phyloP scores from a whole-genome alignment of 352 stramenopile species.

The Phytophthora palmivora region DNA sequence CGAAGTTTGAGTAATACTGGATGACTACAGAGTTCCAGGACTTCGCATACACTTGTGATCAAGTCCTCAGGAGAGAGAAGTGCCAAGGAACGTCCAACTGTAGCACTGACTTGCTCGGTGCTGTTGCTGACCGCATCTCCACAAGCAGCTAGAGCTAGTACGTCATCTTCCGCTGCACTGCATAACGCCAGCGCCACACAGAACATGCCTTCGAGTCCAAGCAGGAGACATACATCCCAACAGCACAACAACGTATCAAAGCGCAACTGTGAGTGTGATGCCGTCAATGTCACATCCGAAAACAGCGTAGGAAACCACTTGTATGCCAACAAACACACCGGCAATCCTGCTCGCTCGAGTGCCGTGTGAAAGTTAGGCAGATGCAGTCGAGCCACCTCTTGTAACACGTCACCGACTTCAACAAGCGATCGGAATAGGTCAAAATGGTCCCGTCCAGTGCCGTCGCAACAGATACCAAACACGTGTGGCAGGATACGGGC shows the following conservation, averaged over 20 bases:
- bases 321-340: slow-evolving; percentile 84
- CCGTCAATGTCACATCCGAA: slow-evolving; percentile 81
- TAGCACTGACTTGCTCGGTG: slow-evolving; percentile 70
- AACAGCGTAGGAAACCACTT: slow-evolving; percentile 91
- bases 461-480: slow-evolving; percentile 65
- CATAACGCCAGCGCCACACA: slow-evolving; percentile 76
- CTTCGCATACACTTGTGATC: slow-evolving; percentile 80
- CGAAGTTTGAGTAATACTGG: slow-evolving; percentile 81
- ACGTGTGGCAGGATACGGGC: slow-evolving; percentile 77
- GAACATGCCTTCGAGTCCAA: slow-evolving; percentile 86
- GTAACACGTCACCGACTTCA: slow-evolving; percentile 72
- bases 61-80: slow-evolving; percentile 65
- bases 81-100: slow-evolving; percentile 62
- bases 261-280: slow-evolving; percentile 73
- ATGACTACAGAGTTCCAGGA: slow-evolving; percentile 79
- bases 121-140: slow-evolving; percentile 38
- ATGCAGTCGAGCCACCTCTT: slow-evolving; percentile 77
- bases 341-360: slow-evolving; percentile 66
- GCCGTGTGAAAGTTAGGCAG: slow-evolving; percentile 64
- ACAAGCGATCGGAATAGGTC: slow-evolving; percentile 78
- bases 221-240: slow-evolving; percentile 84
- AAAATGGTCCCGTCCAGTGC: slow-evolving; percentile 59
- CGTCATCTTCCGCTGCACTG: slow-evolving; percentile 61
- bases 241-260: slow-evolving; percentile 79
- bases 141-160: slow-evolving; percentile 46